Evolutionary conservation across 768 basidiomycete species (phyloP), one percentile per base, ranked within the genome.

Genomic region (Agrocybe pediades): DNA sequence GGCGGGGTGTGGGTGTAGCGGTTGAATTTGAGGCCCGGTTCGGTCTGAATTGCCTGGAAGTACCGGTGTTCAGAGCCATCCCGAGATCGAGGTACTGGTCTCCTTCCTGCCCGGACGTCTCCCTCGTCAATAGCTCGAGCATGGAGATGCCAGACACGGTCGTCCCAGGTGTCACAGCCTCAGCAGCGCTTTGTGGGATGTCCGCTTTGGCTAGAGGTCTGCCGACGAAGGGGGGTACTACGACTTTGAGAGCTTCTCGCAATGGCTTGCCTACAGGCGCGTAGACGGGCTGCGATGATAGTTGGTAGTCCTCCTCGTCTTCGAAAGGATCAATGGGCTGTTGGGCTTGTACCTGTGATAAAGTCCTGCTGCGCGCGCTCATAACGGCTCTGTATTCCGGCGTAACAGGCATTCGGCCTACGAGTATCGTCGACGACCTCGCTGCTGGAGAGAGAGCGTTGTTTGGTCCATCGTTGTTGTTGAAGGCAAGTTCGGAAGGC

Each of bases 61-160:
- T 58, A 7, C 62, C 62, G n/a, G 54, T 58, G 39, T 60, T 57
- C 13, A 63, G 30, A 7, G 59, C 59, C 20, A 54, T 58, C 1
- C 51, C 58, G 9, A 59, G 51, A 41, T 62, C 61, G 29, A 59
- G 30, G 56, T 57, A 62, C 4, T 46, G 56, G 15, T 56, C 63
- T 33, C 30, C 49, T 5, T 16, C 46, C 25, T n/a, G n/a, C n/a
- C 15, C 40, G 29, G 15, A 29, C 45, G 42, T 47, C 20, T 21
- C 27, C 17, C 13, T 49, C 19, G 50, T 43, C 7, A 56, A 23
- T 6, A 40, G 27, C 20, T 47, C 41, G 15, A 58, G 46, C n/a
- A 39, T n/a, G 3, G 52, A 24, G 6, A 60, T 39, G 15, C 41
- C 39, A 20, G 58, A 57, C 40, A 60, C 46, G 9, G 40, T 53